phyloP scores from a whole-genome alignment of 805 yeast genomes.

The Saccharomyces kudriavzevii region DNA sequence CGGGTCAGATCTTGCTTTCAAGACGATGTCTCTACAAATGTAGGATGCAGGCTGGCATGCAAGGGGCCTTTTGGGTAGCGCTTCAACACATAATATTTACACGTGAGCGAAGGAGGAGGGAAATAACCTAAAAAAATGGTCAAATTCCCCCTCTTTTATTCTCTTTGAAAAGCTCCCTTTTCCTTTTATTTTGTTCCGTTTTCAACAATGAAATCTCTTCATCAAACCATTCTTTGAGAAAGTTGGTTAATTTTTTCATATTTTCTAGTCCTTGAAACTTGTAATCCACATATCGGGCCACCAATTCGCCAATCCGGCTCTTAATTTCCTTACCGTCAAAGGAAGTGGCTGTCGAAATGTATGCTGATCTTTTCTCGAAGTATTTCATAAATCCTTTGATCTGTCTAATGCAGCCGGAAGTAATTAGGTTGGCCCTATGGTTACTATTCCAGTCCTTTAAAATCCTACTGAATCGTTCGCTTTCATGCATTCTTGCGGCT shows the following conservation, averaged over 20 bases:
- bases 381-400: constrained; percentile 17
- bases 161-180: not conserved
- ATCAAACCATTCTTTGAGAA: constrained; percentile 17
- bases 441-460: constrained; percentile 25
- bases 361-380: constrained; percentile 8
- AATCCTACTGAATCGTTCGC: constrained; percentile 7
- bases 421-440: constrained; percentile 10
- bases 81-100: not conserved
- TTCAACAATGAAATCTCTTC: not conserved
- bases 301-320: constrained; percentile 11
- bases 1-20: not conserved
- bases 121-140: not conserved
- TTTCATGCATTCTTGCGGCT: constrained; percentile 10
- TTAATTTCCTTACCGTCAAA: constrained; percentile 5
- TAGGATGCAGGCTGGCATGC: not conserved
- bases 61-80: not conserved
- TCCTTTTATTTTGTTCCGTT: not conserved
- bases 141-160: not conserved
- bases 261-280: constrained; percentile 22
- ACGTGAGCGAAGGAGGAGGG: not conserved
- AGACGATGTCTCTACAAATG: not conserved
- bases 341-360: not conserved
- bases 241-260: constrained; percentile 8
- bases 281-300: constrained; percentile 11
- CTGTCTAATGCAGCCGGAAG: constrained; percentile 17